Conservation (phyloP, 805 yeast species). For the Pichia rugopelliculosa region DNA sequence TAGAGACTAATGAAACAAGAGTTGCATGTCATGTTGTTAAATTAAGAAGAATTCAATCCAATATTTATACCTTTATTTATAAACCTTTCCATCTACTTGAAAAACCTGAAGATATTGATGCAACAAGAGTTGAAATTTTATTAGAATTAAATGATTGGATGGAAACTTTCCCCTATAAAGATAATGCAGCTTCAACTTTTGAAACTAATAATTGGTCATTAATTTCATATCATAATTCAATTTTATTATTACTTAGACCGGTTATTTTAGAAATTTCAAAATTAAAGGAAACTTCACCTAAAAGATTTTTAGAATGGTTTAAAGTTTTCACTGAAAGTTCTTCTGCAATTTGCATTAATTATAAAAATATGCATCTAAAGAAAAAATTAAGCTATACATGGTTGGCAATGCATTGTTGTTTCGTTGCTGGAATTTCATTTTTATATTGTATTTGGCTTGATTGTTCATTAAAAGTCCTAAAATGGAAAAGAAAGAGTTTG, state of each 20-base stretch:
- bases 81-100: conserved; percentile 21
- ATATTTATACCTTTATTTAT: conserved; percentile 28
- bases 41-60: conserved; percentile 29
- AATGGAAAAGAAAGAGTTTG: conserved; percentile 20
- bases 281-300: conserved; percentile 13
- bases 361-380: conserved; percentile 21
- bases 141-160: conserved; percentile 30
- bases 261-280: conserved; percentile 20
- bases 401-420: conserved; percentile 28
- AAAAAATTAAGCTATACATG: conserved; percentile 25
- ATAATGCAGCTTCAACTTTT: conserved; percentile 22
- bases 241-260: conserved; percentile 27
- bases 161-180: conserved; percentile 24
- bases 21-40: conserved; percentile 28
- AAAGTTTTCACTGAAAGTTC: conserved; percentile 28
- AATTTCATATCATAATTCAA: conserved; percentile 30
- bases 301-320: conserved; percentile 27
- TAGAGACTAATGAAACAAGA: conserved; percentile 17
- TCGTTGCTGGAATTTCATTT: conserved; percentile 27
- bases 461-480: conserved; percentile 16
- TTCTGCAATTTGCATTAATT: conserved; percentile 25
- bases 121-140: conserved; percentile 26
- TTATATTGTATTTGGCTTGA: conserved; percentile 29
- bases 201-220: conserved; percentile 29
- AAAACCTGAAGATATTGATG: conserved; percentile 19